Evolutionary conservation across 352 stramenopile genomes (phyloP).

Genomic region (Phytopythium vexans): DNA sequence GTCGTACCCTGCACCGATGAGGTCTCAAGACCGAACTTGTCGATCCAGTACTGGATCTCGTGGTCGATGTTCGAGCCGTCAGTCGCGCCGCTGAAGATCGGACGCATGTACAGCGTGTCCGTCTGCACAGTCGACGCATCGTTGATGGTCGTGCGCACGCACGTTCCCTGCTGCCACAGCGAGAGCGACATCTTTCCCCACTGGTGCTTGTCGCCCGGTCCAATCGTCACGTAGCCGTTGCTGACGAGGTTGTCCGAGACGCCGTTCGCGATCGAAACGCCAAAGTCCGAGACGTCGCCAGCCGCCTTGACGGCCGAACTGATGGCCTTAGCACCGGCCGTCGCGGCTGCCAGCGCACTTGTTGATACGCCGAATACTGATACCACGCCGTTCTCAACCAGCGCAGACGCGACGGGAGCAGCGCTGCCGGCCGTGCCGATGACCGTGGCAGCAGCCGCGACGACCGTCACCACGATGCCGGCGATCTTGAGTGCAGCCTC

Average conservation of each 20-base stretch:
- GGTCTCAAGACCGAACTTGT: slow-evolving; percentile 37
- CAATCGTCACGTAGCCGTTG: background rate
- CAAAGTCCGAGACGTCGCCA: background rate
- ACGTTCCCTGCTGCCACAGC: too few species aligned
- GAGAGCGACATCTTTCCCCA: too few species aligned
- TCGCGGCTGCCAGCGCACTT: slow-evolving; percentile 14
- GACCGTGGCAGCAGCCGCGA: slow-evolving; percentile 17
- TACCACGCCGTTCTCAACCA: slow-evolving; percentile 20
- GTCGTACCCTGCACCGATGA: slow-evolving; percentile 12
- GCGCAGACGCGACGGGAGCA: slow-evolving; percentile 18
- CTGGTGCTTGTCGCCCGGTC: too few species aligned
- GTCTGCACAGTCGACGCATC: slow-evolving; percentile 20
- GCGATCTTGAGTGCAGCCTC: slow-evolving; percentile 35
- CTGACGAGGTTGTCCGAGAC: background rate
- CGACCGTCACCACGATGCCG: slow-evolving; percentile 19
- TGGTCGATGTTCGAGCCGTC: slow-evolving; percentile 40
- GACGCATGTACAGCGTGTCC: slow-evolving; percentile 45
- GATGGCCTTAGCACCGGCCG: background rate
- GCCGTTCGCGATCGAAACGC: background rate
- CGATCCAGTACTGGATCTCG: slow-evolving; percentile 47
- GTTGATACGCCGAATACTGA: slow-evolving; percentile 31
- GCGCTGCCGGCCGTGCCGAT: slow-evolving; percentile 24
- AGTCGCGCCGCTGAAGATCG: slow-evolving; percentile 46
- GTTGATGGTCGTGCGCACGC: too few species aligned
- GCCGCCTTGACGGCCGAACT: background rate